phyloP scores from a whole-genome alignment of 2,329 filamentous ascomycete species.

The Penicillium corylophilum region DNA sequence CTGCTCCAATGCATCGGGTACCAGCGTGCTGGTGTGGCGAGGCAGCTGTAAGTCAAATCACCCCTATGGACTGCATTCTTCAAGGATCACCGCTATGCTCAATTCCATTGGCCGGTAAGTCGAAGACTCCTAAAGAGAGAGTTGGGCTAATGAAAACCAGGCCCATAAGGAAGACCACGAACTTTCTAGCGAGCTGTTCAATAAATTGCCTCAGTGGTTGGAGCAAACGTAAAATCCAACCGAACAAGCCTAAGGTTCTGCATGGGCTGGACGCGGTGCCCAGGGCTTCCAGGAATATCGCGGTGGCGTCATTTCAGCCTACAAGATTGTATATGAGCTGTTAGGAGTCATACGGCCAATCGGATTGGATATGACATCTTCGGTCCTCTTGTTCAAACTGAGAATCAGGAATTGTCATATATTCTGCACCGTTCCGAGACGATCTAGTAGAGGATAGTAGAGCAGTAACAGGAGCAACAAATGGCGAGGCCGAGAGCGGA shows the following conservation, averaged over 20 bases:
- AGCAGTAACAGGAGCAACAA: neutral
- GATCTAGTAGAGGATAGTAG: too few relatives aligned
- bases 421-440: neutral
- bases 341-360: neutral
- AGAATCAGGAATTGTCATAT: too few relatives aligned
- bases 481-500: neutral
- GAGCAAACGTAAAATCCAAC: constrained; percentile 36
- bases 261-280: constrained; percentile 34
- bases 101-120: neutral
- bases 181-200: constrained; percentile 40
- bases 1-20: too few relatives aligned
- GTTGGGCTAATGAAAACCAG: constrained; percentile 17
- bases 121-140: neutral
- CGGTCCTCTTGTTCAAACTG: neutral
- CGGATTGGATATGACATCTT: neutral
- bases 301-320: constrained; percentile 41
- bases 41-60: too few relatives aligned
- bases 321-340: constrained; percentile 42
- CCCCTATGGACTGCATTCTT: too few relatives aligned
- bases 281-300: constrained; percentile 41
- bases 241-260: constrained; percentile 33
- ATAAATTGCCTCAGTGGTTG: constrained; percentile 37
- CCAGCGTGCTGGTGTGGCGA: too few relatives aligned
- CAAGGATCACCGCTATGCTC: neutral
- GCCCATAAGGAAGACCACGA: constrained; percentile 38